Base-by-base conservation (phyloP, 257 asterid species). In the Solanum chiquidenum region DNA sequence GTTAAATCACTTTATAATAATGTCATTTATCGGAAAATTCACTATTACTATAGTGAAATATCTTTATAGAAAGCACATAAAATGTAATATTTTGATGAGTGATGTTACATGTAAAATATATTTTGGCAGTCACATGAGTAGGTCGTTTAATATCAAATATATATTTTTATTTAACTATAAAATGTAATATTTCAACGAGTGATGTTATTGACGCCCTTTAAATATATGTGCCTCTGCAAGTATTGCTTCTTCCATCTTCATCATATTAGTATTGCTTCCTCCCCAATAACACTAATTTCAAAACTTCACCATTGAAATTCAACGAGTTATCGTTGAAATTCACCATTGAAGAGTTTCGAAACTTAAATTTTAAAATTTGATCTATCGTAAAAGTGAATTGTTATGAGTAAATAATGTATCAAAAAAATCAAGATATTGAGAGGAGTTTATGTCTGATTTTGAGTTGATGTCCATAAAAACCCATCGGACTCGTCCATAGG, bases 321-420 rank as follows among this genome's bases (percentile, higher is more conserved):
- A 40, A 40, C 46, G 46, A 40, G 46, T 40, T 40, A 12, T 38
- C 1, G 11, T 9, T 40, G 66, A 55, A 20, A 55, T 55, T 20
- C 25, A 20, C 66, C 25, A 20, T 21, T 9, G 12, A 58, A 58
- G 69, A 23, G 13, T 9, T 60, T 23, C 1, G 1, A 23, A 60
- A 0, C 0, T 60, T 2, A 0, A 9, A 60, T 60, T 60, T 23
- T 60, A 60, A 23, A 60, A 9, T 6, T 60, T 20, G 0, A 7
- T 1, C 1, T 23, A 6, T 3, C 7, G 1, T 2, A 62, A 62
- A 9, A 2, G 27, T 62, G 7, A 62, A 62, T 2, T 12, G 1
- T 62, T 62, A n/a, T 2, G 31, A n/a, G 8, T 62, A 10, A 62
- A n/a, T 62, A n/a, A n/a, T 62, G 4, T n/a, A 62, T 62, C 31